Evolutionary conservation across 1,284 basidiomycete species (phyloP), one percentile per base, ranked within the genome.

Genomic region (Cerrena zonata): DNA sequence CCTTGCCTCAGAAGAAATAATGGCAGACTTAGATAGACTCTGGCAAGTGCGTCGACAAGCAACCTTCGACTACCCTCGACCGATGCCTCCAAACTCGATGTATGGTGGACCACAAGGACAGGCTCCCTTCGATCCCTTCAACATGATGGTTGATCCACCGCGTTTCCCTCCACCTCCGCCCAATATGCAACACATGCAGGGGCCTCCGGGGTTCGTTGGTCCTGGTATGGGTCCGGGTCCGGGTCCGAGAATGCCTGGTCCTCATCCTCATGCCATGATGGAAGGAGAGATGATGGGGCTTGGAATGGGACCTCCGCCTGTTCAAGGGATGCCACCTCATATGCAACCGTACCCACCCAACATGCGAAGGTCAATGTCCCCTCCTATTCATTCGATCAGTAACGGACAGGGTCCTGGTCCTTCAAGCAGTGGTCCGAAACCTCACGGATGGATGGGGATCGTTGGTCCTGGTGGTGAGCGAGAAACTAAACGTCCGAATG

Each of bases 1-100:
- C 0, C 68, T 85, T 2, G 67, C 78, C 1, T 60, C 71, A 0
- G 60, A 61, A n/a, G 83, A 85, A 47, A 71, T 84, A 21, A 62
- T 70, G 11, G 63, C 65, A 27, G 83, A 86, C 58, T 64, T 84
- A 7, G 80, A 86, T 1, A 76, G 73, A 55, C 67, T 85, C 24
- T 71, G 71, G 55, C 71, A 73, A 51, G 68, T 77, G 53, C 72
- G 77, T 5, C 61, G 64, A 26, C 56, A 55, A 12, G 56, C 59
- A 4, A 60, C 58, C 18, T 57, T 58, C 48, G 63, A 62, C 46
- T 55, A 60, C 18, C 55, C 58, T 24, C 53, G 60, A 21, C 56
- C 54, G 2, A 64, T 72, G 51, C 57, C 59, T 36, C 57, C 62
- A 27, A 66, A 65, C 43, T 45, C 55, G 4, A 63, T 64, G 12